Percentiles rank a stretch among this genome's conserved stretches.
Evolutionary conservation across 2,329 filamentous ascomycete species (phyloP).

Genomic region (Cordyceps militaris): DNA sequence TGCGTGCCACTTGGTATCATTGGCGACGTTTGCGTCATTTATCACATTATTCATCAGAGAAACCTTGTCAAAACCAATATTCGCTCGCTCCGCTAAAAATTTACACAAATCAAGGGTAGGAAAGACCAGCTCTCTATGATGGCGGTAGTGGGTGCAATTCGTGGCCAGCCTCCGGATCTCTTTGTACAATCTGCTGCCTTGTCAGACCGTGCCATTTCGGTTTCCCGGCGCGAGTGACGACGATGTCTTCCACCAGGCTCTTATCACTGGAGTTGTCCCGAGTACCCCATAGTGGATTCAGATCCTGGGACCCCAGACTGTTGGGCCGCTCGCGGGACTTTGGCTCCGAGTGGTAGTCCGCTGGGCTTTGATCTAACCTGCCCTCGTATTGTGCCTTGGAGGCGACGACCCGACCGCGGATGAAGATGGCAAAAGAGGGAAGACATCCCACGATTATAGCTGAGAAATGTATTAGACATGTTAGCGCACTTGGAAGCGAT

Average conservation of each 20-base stretch:
- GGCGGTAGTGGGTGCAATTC: not conserved
- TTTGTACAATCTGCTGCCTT: not conserved
- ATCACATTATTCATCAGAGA: not conserved
- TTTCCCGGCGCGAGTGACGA: constrained; percentile 14
- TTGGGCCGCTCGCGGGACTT: constrained; percentile 10
- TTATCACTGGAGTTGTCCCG: constrained; percentile 15
- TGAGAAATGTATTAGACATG: not conserved
- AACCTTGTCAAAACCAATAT: not conserved
- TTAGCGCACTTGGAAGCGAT: not conserved
- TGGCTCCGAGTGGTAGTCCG: constrained; percentile 5
- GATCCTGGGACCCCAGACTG: constrained; percentile 9
- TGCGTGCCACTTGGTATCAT: not conserved
- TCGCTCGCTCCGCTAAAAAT: constrained; percentile 1
- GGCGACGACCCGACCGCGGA: constrained; percentile 14
- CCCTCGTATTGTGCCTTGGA: constrained; percentile 10
- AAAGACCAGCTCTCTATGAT: not conserved
- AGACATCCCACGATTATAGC: constrained; percentile 17
- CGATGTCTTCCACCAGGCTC: constrained; percentile 11
- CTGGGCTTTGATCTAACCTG: constrained; percentile 10
- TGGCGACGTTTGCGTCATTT: not conserved
- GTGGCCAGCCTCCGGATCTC: constrained; percentile 1
- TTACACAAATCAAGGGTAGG: not conserved
- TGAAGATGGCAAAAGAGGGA: constrained; percentile 17
- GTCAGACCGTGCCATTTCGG: constrained; percentile 14
- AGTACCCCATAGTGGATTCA: constrained; percentile 3